These are phyloP conservation scores for Cladorrhinum sp. DNA, from an alignment of 2,329 filamentous ascomycete species.

Conservation along the genomic window DNA sequence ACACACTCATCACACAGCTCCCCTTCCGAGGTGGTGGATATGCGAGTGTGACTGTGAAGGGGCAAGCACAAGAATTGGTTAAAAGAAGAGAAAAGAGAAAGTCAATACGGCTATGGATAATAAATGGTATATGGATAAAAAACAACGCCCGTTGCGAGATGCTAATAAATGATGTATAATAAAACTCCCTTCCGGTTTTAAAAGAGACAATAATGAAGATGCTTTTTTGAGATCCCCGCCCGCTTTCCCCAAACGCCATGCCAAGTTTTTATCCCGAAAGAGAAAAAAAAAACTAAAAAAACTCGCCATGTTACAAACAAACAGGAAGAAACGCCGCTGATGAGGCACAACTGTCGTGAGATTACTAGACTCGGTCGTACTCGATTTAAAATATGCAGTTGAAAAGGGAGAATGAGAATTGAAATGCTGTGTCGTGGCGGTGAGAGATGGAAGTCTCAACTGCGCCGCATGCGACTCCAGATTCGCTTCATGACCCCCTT, in stretches of 20 bases:
- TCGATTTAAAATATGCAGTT: background rate
- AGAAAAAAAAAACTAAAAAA: background rate
- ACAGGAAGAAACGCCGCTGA: background rate
- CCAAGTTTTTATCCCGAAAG: background rate
- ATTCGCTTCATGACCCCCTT: constrained; percentile 58
- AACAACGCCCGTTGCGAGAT: background rate
- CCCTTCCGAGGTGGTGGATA: no score
- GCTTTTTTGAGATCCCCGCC: background rate
- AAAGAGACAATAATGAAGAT: background rate
- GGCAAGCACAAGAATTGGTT: no score
- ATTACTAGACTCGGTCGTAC: background rate
- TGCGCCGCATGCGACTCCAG: constrained; percentile 59
- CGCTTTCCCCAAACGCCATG: background rate
- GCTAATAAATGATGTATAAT: background rate
- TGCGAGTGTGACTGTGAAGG: no score
- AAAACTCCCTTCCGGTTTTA: background rate
- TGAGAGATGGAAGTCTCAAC: constrained; percentile 21
- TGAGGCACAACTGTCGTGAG: background rate
- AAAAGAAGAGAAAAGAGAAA: background rate
- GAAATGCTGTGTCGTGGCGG: background rate
- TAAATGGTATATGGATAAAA: background rate
- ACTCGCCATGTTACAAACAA: background rate
- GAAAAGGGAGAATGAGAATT: background rate
- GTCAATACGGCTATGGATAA: background rate
- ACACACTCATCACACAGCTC: no score